Evolutionary conservation across 2,329 filamentous ascomycete genomes (phyloP), one percentile per base, ranked within the genome.

Genomic region (Alternaria brassicae): DNA sequence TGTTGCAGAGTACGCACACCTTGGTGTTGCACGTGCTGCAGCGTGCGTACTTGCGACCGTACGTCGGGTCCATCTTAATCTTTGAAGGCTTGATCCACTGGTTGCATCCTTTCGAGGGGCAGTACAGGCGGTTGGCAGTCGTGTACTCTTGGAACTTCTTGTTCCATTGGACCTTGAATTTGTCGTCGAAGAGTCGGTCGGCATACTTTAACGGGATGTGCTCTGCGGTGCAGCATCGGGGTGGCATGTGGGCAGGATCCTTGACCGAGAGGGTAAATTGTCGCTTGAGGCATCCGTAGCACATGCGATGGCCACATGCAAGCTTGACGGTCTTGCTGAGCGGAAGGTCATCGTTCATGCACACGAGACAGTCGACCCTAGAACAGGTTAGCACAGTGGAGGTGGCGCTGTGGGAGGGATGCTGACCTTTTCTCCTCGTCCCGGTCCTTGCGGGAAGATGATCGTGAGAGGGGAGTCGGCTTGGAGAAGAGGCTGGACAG

Each of bases 241-340:
- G 93, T 17, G 93, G 92, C 91, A 96, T 96, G 66, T 92, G 88
- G 60, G 88, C 85, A 1, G 91, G 88, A 73, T 96, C 91, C 40
- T 84, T 88, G 62, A 93, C 82, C 10, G 92, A 95, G 61, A 92
- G 83, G 53, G 84, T 87, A 78, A 96, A 96, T 57, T 87, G 84
- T 49, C 88, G 86, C 75, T 88, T 89, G 39, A 97, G 81, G 75
- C 93, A 96, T 7, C 83, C 76, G 64, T 90, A 84, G 77, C 93
- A 96, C 89, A 94, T 93, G 62, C 88, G 86, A 77, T 96, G 92
- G 3, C 88, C 88, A 74, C 93, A 96, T 66, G 86, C 85, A 34
- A 96, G 85, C 74, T 89, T 91, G 36, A 88, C 88, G 32, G 89
- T 85, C 75, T 87, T 88, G 59, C 82, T 82, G 9, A 84, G 72